phyloP scores from a whole-genome alignment of 768 basidiomycete species.

The Agrocybe praecox region DNA sequence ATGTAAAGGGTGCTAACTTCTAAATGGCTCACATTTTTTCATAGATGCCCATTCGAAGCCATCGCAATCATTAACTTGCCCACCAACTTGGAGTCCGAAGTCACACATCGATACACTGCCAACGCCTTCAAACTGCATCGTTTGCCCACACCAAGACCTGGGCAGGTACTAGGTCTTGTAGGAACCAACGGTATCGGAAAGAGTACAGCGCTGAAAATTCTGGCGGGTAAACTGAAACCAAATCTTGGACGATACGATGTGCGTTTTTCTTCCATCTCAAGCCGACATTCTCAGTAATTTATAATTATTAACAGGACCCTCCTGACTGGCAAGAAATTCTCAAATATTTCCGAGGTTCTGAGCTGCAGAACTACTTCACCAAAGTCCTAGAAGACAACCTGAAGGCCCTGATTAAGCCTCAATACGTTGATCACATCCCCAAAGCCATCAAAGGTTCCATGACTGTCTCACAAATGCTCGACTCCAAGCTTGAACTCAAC shows the following conservation, averaged over 20 bases:
- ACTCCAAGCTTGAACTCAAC: constrained; percentile 84
- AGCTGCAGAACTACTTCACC: constrained; percentile 99
- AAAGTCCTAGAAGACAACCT: constrained; percentile 98
- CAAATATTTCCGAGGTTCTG: constrained; percentile 97
- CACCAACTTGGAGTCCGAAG: constrained; percentile 93
- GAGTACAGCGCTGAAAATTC: constrained; percentile 94
- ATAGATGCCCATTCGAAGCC: constrained; percentile 97
- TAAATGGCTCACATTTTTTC: not conserved
- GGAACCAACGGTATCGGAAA: constrained; percentile 99
- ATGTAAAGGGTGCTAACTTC: not conserved
- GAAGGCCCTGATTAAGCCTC: constrained; percentile 98
- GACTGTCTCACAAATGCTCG: constrained; percentile 90
- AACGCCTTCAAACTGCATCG: constrained; percentile 99
- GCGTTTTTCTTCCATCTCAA: constrained; percentile 27
- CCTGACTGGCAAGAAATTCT: constrained; percentile 99
- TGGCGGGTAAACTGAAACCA: constrained; percentile 97
- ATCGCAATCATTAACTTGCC: constrained; percentile 99
- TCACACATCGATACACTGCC: constrained; percentile 97
- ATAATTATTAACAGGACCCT: constrained; percentile 64
- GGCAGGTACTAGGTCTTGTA: constrained; percentile 97
- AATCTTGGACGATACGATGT: constrained; percentile 97
- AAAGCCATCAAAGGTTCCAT: constrained; percentile 89
- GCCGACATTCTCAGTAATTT: not conserved
- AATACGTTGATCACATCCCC: constrained; percentile 99
- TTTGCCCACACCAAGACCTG: constrained; percentile 94